Evolutionary conservation across 2,329 filamentous ascomycete species (phyloP).

Genomic region (Fusarium sambucinum): DNA sequence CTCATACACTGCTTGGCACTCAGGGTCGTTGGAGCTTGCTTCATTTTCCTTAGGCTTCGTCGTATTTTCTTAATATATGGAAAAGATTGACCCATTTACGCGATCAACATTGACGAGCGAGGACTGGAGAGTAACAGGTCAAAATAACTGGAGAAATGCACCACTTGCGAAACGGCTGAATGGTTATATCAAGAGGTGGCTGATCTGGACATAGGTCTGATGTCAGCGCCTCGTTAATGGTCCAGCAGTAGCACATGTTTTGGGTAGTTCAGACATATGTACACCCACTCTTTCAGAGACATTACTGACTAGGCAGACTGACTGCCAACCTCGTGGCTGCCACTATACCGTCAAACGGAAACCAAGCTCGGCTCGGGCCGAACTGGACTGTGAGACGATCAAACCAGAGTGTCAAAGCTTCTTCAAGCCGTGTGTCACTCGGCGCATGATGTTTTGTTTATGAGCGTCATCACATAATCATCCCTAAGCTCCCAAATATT

Average conservation of each 20-base stretch:
- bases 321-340: neutral
- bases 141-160: accelerated
- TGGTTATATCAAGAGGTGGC: neutral
- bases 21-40: neutral
- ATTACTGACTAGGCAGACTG: neutral
- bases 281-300: neutral
- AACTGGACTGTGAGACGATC: neutral
- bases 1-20: slow-evolving; percentile 4
- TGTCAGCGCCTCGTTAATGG: neutral
- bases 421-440: too few species aligned
- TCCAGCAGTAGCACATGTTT: too few species aligned
- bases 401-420: too few species aligned
- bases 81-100: neutral
- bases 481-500: neutral
- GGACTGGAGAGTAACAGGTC: too few species aligned
- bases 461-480: neutral
- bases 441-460: too few species aligned
- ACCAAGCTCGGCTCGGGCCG: neutral
- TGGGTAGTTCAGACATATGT: neutral
- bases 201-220: neutral
- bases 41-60: too few species aligned
- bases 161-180: neutral
- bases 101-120: neutral
- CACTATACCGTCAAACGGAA: neutral
- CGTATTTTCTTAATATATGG: neutral